Conservation (phyloP, 768 basidiomycete genomes). For the Thelephora ganbajun region DNA sequence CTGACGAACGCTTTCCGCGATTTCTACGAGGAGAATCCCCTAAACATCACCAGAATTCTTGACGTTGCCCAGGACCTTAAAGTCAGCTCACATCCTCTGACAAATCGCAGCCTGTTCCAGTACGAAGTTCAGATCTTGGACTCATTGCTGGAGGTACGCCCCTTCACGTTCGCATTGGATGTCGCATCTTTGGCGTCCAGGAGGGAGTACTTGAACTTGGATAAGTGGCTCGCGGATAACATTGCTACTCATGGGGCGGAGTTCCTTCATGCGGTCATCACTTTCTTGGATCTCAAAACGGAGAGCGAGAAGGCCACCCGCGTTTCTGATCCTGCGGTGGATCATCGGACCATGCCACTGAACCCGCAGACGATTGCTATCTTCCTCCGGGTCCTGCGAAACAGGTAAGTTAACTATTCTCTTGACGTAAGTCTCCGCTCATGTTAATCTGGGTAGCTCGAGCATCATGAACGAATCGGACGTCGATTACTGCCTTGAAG, state of each 20-base stretch:
- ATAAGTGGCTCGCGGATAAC: conserved; percentile 92
- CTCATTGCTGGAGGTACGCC: conserved; percentile 78
- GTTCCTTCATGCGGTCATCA: conserved; percentile 77
- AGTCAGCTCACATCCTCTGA: conserved; percentile 25
- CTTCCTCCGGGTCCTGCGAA: conserved; percentile 79
- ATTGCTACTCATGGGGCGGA: conserved; percentile 70
- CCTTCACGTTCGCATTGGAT: conserved; percentile 84
- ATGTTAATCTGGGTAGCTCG: conserved; percentile 31
- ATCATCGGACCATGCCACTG: conserved; percentile 76
- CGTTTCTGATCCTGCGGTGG: conserved; percentile 63
- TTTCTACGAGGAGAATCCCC: conserved; percentile 82
- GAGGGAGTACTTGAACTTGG: conserved; percentile 86
- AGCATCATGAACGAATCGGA: conserved; percentile 64
- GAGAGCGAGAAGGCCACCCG: conserved; percentile 70
- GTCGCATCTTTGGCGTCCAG: conserved; percentile 89
- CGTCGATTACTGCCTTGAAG: conserved; percentile 76
- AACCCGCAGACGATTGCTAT: conserved; percentile 83
- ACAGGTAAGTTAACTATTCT: conserved; percentile 38
- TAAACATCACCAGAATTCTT: conserved; percentile 88
- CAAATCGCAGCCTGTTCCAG: conserved; percentile 2
- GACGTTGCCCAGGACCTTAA: conserved; percentile 94
- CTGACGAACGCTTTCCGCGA: conserved; percentile 81
- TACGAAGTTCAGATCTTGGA: conserved; percentile 58
- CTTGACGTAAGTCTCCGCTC: neutral
- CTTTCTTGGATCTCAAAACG: conserved; percentile 88